Conservation (phyloP, 306 rosid species). For the Corylus avellana region DNA sequence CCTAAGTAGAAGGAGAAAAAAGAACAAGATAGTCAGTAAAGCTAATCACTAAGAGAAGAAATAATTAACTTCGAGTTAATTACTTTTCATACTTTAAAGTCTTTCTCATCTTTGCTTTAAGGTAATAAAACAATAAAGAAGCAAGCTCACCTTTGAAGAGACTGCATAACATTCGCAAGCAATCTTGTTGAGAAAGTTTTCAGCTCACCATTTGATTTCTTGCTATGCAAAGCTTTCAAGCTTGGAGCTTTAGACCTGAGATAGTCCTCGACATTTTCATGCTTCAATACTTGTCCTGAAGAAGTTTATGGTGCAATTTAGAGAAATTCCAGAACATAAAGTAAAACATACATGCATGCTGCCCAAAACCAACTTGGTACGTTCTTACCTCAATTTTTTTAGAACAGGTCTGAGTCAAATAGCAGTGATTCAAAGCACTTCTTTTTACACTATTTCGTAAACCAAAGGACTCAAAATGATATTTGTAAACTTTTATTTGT, state of each 20-base stretch:
- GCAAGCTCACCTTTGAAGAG: constrained; percentile 71
- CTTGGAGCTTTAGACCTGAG: constrained; percentile 74
- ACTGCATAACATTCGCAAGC: constrained; percentile 63
- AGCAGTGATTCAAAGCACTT: too few relatives aligned
- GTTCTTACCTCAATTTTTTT: too few relatives aligned
- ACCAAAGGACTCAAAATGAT: too few relatives aligned
- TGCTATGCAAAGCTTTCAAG: constrained; percentile 54
- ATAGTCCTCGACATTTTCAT: constrained; percentile 69
- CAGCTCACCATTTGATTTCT: constrained; percentile 64
- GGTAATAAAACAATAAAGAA: constrained; percentile 8
- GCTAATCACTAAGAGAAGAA: not conserved
- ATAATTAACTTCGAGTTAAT: not conserved
- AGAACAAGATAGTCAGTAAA: too few relatives aligned
- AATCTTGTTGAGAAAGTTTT: constrained; percentile 52
- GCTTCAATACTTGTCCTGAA: constrained; percentile 85
- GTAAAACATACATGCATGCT: too few relatives aligned
- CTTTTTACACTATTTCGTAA: too few relatives aligned
- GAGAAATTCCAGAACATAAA: constrained; percentile 17
- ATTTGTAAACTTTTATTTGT: not conserved
- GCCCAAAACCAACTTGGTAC: too few relatives aligned
- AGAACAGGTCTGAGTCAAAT: too few relatives aligned
- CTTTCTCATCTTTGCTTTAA: not conserved
- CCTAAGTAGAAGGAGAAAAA: too few relatives aligned
- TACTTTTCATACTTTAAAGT: not conserved
- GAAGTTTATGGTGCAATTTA: constrained; percentile 24